A percentile compares a stretch with the other conserved stretches of the same genome.
phyloP scores from a whole-genome alignment of 2,329 filamentous ascomycete genomes.

The Stemphylium lycopersici region DNA sequence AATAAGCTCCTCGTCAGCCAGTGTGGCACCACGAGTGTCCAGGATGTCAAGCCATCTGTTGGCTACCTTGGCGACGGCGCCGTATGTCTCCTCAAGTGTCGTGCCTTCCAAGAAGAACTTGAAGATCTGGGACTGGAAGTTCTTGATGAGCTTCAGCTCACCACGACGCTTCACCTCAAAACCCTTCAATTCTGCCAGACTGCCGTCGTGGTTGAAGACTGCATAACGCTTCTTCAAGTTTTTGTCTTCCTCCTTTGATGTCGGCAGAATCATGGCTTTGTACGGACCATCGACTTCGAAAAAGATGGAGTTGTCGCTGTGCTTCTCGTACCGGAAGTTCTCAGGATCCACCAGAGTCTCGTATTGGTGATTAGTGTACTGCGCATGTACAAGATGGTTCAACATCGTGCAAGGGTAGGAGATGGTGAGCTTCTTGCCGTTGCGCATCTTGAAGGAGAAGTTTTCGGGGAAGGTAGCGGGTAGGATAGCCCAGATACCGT shows the following conservation, averaged over 20 bases:
- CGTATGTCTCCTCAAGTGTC: conserved; percentile 87
- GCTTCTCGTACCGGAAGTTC: conserved; percentile 90
- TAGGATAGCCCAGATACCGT: conserved; percentile 99
- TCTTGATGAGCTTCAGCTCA: conserved; percentile 99
- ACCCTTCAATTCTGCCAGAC: conserved; percentile 91
- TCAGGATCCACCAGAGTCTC: conserved; percentile 82
- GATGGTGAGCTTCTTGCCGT: conserved; percentile 94
- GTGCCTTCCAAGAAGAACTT: conserved; percentile 96
- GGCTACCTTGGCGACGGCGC: conserved; percentile 88
- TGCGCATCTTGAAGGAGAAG: conserved; percentile 90
- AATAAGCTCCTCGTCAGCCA: conserved; percentile 96
- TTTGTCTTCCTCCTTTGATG: conserved; percentile 98
- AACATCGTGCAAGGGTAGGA: conserved; percentile 99
- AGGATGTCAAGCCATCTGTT: conserved; percentile 97
- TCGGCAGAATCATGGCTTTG: conserved; percentile 94
- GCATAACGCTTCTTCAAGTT: conserved; percentile 99
- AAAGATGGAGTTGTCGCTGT: conserved; percentile 99
- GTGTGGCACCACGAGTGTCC: conserved; percentile 81
- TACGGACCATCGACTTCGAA: conserved; percentile 99
- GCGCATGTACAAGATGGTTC: conserved; percentile 93
- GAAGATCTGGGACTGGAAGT: conserved; percentile 99
- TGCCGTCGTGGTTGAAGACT: conserved; percentile 98
- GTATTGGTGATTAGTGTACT: conserved; percentile 97
- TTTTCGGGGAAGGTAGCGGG: conserved; percentile 96
- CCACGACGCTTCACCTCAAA: conserved; percentile 98